phyloP scores from a whole-genome alignment of 441 rosid genomes.

The Isatis lusitanica region DNA sequence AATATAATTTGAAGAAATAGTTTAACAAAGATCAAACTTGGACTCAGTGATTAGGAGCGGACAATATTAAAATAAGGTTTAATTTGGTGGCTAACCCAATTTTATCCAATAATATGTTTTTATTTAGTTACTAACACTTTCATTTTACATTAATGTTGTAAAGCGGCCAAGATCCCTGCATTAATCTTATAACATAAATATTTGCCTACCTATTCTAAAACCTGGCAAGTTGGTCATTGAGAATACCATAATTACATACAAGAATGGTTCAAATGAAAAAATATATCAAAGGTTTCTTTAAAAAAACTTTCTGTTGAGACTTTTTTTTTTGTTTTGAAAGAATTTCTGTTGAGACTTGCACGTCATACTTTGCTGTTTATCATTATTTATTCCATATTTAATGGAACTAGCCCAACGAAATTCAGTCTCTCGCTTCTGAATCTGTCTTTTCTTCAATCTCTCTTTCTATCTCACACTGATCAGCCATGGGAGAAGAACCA shows the following conservation, averaged over 20 bases:
- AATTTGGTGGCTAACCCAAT: too few relatives aligned
- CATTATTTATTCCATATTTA: background rate
- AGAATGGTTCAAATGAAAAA: slow-evolving; percentile 13
- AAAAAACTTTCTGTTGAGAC: slow-evolving; percentile 4
- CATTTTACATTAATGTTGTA: too few relatives aligned
- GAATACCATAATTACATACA: background rate
- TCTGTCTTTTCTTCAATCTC: slow-evolving; percentile 1
- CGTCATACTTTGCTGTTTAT: slow-evolving; percentile 7
- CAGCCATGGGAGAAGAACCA: slow-evolving; percentile 35
- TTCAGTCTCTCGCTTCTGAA: background rate
- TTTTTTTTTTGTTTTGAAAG: too few relatives aligned
- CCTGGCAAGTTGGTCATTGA: slow-evolving; percentile 13
- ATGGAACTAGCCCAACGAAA: slow-evolving; percentile 4
- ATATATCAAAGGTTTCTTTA: background rate
- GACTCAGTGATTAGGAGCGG: background rate
- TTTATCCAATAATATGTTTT: too few relatives aligned
- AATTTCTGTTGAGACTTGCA: slow-evolving; percentile 34
- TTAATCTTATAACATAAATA: background rate
- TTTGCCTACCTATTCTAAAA: background rate
- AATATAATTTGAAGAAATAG: background rate
- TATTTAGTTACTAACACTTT: background rate
- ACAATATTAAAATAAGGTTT: background rate
- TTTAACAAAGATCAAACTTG: background rate
- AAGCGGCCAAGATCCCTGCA: too few relatives aligned
- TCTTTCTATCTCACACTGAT: background rate